Percentiles rank a stretch among this genome's conserved stretches.
Conservation (phyloP, 1,284 basidiomycete species). For the Rhodotorula sp. region DNA sequence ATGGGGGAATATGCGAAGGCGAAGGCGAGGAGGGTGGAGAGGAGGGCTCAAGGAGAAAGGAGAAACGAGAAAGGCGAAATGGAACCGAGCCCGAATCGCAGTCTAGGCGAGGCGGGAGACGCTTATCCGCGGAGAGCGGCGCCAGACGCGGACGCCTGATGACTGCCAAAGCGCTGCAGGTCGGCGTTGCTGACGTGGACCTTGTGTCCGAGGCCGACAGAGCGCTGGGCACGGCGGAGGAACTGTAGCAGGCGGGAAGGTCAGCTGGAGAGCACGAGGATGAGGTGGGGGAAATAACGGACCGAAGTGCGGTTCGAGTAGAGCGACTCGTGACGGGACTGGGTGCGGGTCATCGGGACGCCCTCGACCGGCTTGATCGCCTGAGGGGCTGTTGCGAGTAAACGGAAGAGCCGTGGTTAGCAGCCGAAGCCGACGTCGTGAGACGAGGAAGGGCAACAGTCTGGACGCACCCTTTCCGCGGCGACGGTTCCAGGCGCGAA, state of each 20-base stretch:
- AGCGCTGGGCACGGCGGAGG: slow-evolving; percentile 77
- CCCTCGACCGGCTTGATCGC: slow-evolving; percentile 57
- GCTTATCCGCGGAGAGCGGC: slow-evolving; percentile 30
- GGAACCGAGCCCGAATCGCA: not conserved
- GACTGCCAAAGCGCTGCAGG: slow-evolving; percentile 51
- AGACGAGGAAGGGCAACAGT: not conserved
- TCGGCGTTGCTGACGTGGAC: slow-evolving; percentile 53
- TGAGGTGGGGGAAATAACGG: not conserved
- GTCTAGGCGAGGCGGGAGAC: too few relatives aligned
- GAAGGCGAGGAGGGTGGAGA: not conserved
- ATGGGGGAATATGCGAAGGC: not conserved
- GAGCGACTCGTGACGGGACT: slow-evolving; percentile 86
- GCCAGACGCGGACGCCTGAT: slow-evolving; percentile 33
- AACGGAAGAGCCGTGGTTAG: not conserved
- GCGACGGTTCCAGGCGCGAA: slow-evolving; percentile 69
- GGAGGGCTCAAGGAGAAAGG: not conserved
- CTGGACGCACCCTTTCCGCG: slow-evolving; percentile 56
- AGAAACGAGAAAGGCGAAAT: not conserved
- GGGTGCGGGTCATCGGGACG: slow-evolving; percentile 78
- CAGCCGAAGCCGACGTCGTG: not conserved
- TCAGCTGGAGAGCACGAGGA: too few relatives aligned
- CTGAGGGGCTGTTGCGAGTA: slow-evolving; percentile 54
- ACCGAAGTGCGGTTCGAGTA: slow-evolving; percentile 85
- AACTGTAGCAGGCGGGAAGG: slow-evolving; percentile 52
- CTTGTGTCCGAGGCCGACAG: slow-evolving; percentile 74